Evolutionary conservation across 1,139 yeast genomes (phyloP).

Genomic region (Yamadazyma dushanensis): DNA sequence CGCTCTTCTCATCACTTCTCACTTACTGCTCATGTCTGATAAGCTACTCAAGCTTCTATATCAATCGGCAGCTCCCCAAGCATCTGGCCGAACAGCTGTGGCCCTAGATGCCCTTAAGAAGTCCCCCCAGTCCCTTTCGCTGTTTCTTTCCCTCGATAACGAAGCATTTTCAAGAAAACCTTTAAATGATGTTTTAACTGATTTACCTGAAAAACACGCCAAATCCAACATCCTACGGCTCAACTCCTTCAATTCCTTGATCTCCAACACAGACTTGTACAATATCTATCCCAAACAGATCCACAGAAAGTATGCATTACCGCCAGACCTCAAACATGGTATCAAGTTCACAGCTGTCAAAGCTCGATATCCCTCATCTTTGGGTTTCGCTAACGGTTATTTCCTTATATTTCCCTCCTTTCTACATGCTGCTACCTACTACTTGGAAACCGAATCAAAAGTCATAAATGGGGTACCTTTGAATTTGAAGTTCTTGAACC

Average conservation of each 20-base stretch:
- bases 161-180: conserved; percentile 24
- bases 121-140: not conserved
- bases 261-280: conserved; percentile 38
- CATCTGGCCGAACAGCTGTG: not conserved
- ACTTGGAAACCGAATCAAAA: conserved; percentile 47
- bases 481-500: conserved; percentile 41
- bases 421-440: conserved; percentile 52
- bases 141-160: not conserved
- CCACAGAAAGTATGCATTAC: conserved; percentile 30
- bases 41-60: conserved; percentile 7
- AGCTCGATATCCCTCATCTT: conserved; percentile 45
- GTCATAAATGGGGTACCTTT: conserved; percentile 52
- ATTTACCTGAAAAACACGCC: conserved; percentile 15
- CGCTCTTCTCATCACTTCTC: too few species aligned
- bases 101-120: not conserved
- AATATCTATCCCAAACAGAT: conserved; percentile 34
- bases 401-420: conserved; percentile 50
- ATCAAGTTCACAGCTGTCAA: conserved; percentile 40
- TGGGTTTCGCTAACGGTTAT: conserved; percentile 49
- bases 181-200: conserved; percentile 23
- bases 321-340: conserved; percentile 21
- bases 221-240: conserved; percentile 35
- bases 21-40: too few species aligned
- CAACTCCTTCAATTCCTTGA: conserved; percentile 35
- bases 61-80: conserved; percentile 3